Evolutionary conservation across 176 grass and related monocot genomes (phyloP).

Genomic region (Poa pratensis): DNA sequence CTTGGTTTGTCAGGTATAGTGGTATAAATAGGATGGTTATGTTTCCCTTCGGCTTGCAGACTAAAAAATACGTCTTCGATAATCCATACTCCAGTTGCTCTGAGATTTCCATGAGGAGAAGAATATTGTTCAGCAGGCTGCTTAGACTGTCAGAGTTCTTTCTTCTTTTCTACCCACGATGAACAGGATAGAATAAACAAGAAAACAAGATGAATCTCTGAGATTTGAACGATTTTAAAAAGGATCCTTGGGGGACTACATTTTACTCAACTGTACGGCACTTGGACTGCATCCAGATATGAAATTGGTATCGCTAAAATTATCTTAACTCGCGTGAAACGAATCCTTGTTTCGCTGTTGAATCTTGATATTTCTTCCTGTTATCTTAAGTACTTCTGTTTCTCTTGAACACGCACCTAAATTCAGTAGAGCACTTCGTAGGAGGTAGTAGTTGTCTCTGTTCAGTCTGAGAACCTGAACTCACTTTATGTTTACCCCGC

Average conservation of each 20-base stretch:
- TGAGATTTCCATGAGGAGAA: not conserved
- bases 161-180: not conserved
- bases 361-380: too few species aligned
- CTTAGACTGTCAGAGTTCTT: not conserved
- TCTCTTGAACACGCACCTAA: too few species aligned
- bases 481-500: not conserved
- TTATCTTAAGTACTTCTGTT: too few species aligned
- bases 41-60: not conserved
- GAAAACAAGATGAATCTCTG: not conserved
- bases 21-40: not conserved
- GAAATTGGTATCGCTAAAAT: too few species aligned
- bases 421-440: too few species aligned
- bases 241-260: not conserved
- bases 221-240: not conserved
- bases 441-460: too few species aligned
- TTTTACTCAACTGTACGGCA: not conserved
- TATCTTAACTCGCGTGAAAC: too few species aligned
- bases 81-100: not conserved
- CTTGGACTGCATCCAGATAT: not conserved
- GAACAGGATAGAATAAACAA: not conserved
- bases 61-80: not conserved
- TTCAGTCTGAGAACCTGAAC: too few species aligned
- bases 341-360: too few species aligned
- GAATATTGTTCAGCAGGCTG: not conserved
- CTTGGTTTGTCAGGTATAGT: not conserved